Base-by-base conservation (phyloP, 306 rosid genomes). In the Quercus bicolor region DNA sequence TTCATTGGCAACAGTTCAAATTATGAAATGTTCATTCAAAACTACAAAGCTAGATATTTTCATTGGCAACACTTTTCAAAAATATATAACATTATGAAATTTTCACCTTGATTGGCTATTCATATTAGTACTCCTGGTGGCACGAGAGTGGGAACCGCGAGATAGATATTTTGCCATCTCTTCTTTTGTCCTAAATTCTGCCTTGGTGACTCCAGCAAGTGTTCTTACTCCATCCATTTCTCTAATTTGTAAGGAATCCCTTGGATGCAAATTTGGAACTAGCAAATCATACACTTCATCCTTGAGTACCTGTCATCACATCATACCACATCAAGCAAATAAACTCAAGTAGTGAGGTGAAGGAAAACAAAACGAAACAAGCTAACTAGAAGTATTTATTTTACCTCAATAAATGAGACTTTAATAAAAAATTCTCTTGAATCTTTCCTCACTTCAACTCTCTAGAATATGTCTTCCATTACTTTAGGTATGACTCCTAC, bases 191-290 rank as follows among this genome's bases (percentile, higher is more conserved):
- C 86, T 90, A 68, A 90, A 90, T 79, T 89, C 96, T 0, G 93
- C 88, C 82, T 94, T 94, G 0, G 94, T 89, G 77, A 91, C 94
- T 53, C 98, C 98, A 57, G 93, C 90, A 59, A 92, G 91, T 51
- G 98, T 92, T 83, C 90, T 94, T 76, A 94, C 98, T 75, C 98
- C 98, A 69, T 79, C 86, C 7, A 90, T 88, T 85, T 94, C 98
- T 78, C 98, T 87, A 43, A 94, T 94, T 77, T 92, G 97, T 19
- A 94, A 90, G 29, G 98, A 96, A 73, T 78, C 92, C 85, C 97
- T 82, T 69, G 84, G 5, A 31, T 0, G 34, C 74, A 78, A 78
- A 88, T 66, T 86, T 72, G 92, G 76, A 69, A 4, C 34, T 54
- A 94, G 91, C 87, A 94, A 86, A 73, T 94, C 98, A 80, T 88